A percentile compares a stretch with the other conserved stretches of the same genome.
phyloP scores from a whole-genome alignment of 257 asterid species.

The Nicotiana obtusifolia region DNA sequence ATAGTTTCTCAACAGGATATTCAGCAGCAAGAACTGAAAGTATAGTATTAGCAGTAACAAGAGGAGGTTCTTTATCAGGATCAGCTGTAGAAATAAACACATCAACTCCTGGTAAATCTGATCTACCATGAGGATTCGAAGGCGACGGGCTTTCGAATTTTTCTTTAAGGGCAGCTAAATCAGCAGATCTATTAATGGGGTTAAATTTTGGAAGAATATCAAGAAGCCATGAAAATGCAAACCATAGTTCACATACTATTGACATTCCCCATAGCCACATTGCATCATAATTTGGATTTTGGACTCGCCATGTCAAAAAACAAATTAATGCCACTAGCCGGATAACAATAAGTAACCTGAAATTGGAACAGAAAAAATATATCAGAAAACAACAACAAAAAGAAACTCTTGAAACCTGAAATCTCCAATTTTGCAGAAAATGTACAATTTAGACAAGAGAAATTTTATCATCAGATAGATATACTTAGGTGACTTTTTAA shows the following conservation, averaged over 20 bases:
- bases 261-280: constrained; percentile 87
- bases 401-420: too few relatives aligned
- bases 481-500: too few relatives aligned
- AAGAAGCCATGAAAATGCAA: constrained; percentile 94
- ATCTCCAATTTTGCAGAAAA: too few relatives aligned
- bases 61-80: constrained; percentile 95
- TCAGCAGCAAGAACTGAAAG: constrained; percentile 74
- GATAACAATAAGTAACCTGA: constrained; percentile 62
- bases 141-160: constrained; percentile 63
- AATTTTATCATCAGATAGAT: too few relatives aligned
- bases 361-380: background rate
- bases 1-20: constrained; percentile 80
- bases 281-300: constrained; percentile 76
- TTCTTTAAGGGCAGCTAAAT: constrained; percentile 60
- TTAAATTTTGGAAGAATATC: constrained; percentile 88
- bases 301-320: constrained; percentile 68
- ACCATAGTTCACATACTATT: constrained; percentile 85
- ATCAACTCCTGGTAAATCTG: constrained; percentile 91
- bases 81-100: constrained; percentile 92
- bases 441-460: too few relatives aligned
- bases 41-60: constrained; percentile 82
- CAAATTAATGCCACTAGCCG: constrained; percentile 48
- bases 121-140: constrained; percentile 66
- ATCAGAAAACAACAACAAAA: background rate
- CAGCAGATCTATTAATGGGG: constrained; percentile 82